Evolutionary conservation across 2,329 filamentous ascomycete genomes (phyloP), one percentile per base, ranked within the genome.

Genomic region (Sporothrix luriei): DNA sequence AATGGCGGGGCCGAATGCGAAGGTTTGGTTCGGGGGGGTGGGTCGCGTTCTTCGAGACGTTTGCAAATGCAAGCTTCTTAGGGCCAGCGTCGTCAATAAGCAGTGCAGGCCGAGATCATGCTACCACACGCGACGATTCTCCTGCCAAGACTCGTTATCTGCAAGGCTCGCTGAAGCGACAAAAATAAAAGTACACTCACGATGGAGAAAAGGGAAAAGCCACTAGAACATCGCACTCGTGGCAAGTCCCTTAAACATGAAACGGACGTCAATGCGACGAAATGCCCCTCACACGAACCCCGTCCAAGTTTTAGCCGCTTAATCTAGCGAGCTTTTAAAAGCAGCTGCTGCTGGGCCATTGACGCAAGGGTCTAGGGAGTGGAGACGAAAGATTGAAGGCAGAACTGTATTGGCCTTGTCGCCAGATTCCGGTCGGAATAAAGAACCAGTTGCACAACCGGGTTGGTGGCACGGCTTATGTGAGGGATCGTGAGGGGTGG

Each of bases 251-350:
- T 26, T 10, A 19, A 43, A 14, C 38, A 38, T 26, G 49, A 43
- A 54, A 66, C 33, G 64, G 29, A 33, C 9, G 61, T 40, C 13
- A 29, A 24, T 14, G 66, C 7, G 4, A 43, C n/a, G 38, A 46
- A 21, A 33, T 33, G 38, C 38, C 38, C 57, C 33, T 43, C 33
- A n/a, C 33, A 61, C n/a, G 14, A 59, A 61, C n/a, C 65, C 51
- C 65, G 43, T 51, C 66, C 66, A 38, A 24, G 46, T n/a, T 68
- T 68, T 68, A 68, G 66, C 66, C 66, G 66, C 66, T 62, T 46
- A 26, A 40, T 38, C 48, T 64, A 54, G 48, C 46, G 48, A 54
- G 46, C 29, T 46, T 40, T 52, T 46, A n/a, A n/a, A n/a, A n/a
- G 24, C 67, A 64, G 67, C 57, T 64, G 57, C 6, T 26, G 26